A percentile compares a stretch with the other conserved stretches of the same genome.
Evolutionary conservation across 768 basidiomycete species (phyloP).

Genomic region (Mycena polygramma): DNA sequence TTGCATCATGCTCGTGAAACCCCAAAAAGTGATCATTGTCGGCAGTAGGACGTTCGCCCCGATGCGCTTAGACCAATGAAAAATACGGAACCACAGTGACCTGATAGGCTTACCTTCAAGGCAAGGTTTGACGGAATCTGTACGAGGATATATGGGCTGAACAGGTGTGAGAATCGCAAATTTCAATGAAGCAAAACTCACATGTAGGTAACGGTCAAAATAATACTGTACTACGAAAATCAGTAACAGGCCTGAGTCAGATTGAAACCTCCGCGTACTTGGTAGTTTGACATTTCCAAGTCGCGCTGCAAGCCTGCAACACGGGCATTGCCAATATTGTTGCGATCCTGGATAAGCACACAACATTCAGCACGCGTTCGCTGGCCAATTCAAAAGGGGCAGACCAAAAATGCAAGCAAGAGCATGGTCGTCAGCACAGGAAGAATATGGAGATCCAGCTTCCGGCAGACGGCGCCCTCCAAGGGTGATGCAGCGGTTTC

Average conservation of each 20-base stretch:
- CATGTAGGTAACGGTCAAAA: constrained; percentile 61
- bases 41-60: background rate
- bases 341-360: background rate
- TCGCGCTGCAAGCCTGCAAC: constrained; percentile 70
- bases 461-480: constrained; percentile 60
- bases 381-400: background rate
- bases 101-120: constrained; percentile 8
- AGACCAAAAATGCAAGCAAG: constrained; percentile 1
- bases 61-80: background rate
- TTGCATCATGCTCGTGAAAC: background rate
- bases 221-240: constrained; percentile 64
- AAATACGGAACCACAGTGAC: background rate
- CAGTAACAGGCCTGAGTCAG: too few relatives aligned
- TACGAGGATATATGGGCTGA: constrained; percentile 62
- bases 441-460: constrained; percentile 62
- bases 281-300: constrained; percentile 61
- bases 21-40: constrained; percentile 4
- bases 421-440: constrained; percentile 57
- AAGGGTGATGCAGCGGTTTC: too few relatives aligned
- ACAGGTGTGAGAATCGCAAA: too few relatives aligned
- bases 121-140: constrained; percentile 6
- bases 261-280: too few relatives aligned
- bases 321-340: constrained; percentile 61
- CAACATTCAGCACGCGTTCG: background rate
- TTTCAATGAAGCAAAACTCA: too few relatives aligned